Percentiles rank a stretch among this genome's conserved stretches.
phyloP scores from a whole-genome alignment of 1,284 basidiomycete genomes.

The Ceratobasidium sp. region DNA sequence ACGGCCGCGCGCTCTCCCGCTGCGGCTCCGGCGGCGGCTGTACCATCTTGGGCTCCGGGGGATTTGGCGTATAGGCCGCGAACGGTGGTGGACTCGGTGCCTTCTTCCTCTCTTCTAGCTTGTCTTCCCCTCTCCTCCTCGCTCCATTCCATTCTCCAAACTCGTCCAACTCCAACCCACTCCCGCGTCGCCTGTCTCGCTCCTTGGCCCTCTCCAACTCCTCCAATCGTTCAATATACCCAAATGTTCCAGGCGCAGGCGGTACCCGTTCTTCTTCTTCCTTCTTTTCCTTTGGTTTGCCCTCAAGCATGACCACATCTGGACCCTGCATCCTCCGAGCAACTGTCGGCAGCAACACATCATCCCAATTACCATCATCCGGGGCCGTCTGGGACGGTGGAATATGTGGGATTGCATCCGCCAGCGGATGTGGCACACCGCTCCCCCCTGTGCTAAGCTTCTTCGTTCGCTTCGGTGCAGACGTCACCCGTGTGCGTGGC shows the following conservation, averaged over 20 bases:
- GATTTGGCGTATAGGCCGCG: conserved; percentile 38
- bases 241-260: conserved; percentile 82
- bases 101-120: conserved; percentile 34
- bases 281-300: conserved; percentile 72
- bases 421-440: conserved; percentile 40
- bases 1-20: conserved; percentile 53
- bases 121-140: conserved; percentile 5
- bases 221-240: conserved; percentile 63
- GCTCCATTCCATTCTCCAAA: conserved; percentile 33
- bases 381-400: conserved; percentile 51
- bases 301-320: conserved; percentile 54
- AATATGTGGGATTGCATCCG: conserved; percentile 49
- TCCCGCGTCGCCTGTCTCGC: conserved; percentile 12
- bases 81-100: conserved; percentile 38
- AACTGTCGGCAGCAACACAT: conserved; percentile 77
- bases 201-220: conserved; percentile 8
- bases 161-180: conserved; percentile 32
- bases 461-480: conserved; percentile 43
- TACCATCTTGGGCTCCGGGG: conserved; percentile 66
- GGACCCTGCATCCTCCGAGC: conserved; percentile 79
- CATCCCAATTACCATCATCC: conserved; percentile 61
- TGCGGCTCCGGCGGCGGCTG: conserved; percentile 61
- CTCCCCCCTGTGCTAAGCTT: conserved; percentile 34
- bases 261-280: conserved; percentile 61
- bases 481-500: conserved; percentile 16